Percentiles rank a stretch among this genome's conserved stretches.
Conservation (phyloP, 352 stramenopile genomes). For the Globisporangium orthogonon region DNA sequence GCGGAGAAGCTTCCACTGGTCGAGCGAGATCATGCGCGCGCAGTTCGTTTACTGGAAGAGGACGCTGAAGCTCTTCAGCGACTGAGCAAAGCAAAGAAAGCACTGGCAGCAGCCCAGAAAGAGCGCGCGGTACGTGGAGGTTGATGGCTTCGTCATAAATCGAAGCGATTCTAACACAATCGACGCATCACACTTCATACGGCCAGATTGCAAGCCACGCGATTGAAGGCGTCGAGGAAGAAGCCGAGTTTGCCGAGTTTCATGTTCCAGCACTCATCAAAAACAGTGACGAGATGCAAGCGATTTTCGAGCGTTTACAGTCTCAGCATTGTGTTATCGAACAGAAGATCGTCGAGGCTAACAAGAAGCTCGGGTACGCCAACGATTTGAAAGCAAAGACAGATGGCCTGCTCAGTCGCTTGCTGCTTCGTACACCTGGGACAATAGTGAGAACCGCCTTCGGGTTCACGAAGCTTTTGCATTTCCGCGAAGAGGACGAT, state of each 20-base stretch:
- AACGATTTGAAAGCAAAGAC: conserved; percentile 14
- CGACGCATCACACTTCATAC: background rate
- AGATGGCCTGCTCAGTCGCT: conserved; percentile 20
- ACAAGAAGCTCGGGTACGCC: conserved; percentile 17
- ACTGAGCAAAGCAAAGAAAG: conserved; percentile 22
- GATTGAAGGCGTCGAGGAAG: conserved; percentile 67
- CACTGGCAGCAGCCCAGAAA: conserved; percentile 25
- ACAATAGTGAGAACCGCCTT: conserved; percentile 40
- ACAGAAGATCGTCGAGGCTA: conserved; percentile 8
- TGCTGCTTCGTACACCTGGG: conserved; percentile 35
- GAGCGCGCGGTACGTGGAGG: conserved; percentile 28
- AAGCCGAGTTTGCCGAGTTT: conserved; percentile 68
- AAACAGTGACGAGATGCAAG: conserved; percentile 52
- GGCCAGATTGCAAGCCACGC: conserved; percentile 33
- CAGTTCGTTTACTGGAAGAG: conserved; percentile 33
- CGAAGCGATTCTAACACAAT: background rate
- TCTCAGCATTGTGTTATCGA: conserved; percentile 20
- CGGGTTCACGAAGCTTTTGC: conserved; percentile 35
- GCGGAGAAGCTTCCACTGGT: conserved; percentile 51
- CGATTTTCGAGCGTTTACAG: conserved; percentile 29
- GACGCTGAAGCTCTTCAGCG: conserved; percentile 23
- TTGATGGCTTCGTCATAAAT: background rate
- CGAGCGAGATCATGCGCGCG: conserved; percentile 44
- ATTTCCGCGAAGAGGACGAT: conserved; percentile 46
- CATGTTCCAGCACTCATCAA: conserved; percentile 55